Evolutionary conservation across 129 eudicot species (phyloP), one percentile per base, ranked within the genome.

Genomic region (Deinandra increscens): DNA sequence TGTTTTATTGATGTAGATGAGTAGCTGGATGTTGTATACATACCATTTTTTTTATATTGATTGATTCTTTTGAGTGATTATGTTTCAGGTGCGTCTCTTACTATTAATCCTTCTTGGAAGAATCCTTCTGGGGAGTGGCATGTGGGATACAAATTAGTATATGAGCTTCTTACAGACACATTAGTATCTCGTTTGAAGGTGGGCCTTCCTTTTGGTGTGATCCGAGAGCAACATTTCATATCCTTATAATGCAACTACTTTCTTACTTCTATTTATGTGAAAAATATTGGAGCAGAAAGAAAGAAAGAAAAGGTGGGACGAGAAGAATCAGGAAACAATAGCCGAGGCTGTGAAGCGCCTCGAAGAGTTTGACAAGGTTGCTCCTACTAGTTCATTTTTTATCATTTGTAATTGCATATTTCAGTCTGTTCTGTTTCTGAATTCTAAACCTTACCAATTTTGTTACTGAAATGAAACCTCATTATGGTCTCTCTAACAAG

Each of bases 111-210:
- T 62, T 83, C 97, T 26, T 93, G 99, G 99, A 89, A 79, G 46
- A 93, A 93, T 66, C 99, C 97, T 74, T 80, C 97, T 33, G 99
- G 99, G 64, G 95, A 93, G 36, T 93, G 99, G 99, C 99, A 80
- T 54, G 97, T 93, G 60, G 99, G 99, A 46, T 86, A 64, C 75
- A 87, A 93, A 60, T 77, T 93, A 70, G 83, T 93, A 33, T 93
- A 93, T 58, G 99, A 93, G 83, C 97, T 93, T 72, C 91, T 93
- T 65, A 89, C 99, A 14, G 81, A 77, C 78, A 87, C 90, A 15
- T 72, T 93, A 68, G 84, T 90, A 39, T 77, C 89, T 22, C 91
- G 99, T 62, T 78, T 93, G 66, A 93, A 93, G 99, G 99, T 93
- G 77, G 80, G 64, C 66, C 74, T 60, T 51, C 33, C 36, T 51